Evolutionary conservation across 805 yeast species (phyloP).

Genomic region (Torulaspora gathmanii): DNA sequence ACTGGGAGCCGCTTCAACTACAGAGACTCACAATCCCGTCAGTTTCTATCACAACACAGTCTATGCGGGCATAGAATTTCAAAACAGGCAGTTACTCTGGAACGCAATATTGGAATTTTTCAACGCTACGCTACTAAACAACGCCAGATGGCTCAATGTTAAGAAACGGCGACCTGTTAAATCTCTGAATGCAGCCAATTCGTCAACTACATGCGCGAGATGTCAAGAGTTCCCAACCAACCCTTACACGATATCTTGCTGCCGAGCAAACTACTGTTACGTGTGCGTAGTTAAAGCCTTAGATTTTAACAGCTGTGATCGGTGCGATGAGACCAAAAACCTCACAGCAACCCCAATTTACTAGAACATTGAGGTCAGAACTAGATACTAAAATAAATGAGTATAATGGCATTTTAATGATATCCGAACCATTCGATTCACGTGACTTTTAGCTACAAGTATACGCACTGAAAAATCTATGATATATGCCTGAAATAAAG

Average conservation of each 20-base stretch:
- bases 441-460: neutral
- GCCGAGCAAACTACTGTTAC: slow-evolving; percentile 21
- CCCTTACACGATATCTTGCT: slow-evolving; percentile 23
- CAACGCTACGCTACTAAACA: slow-evolving; percentile 20
- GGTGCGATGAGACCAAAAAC: slow-evolving; percentile 9
- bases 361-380: neutral
- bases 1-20: slow-evolving; percentile 11
- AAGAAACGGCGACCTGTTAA: slow-evolving; percentile 11
- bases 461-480: neutral
- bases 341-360: slow-evolving; percentile 11
- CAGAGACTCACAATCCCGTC: neutral
- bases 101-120: slow-evolving; percentile 30
- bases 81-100: slow-evolving; percentile 32
- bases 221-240: slow-evolving; percentile 22
- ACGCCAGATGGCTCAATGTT: slow-evolving; percentile 10
- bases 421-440: neutral
- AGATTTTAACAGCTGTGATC: slow-evolving; percentile 15
- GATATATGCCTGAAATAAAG: neutral
- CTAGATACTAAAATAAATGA: neutral
- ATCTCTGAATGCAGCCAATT: neutral
- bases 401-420: neutral
- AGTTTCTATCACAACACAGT: slow-evolving; percentile 21
- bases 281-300: slow-evolving; percentile 19
- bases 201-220: slow-evolving; percentile 11
- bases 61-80: slow-evolving; percentile 23